Evolutionary conservation across 768 basidiomycete genomes (phyloP).

Genomic region (Postia placenta): DNA sequence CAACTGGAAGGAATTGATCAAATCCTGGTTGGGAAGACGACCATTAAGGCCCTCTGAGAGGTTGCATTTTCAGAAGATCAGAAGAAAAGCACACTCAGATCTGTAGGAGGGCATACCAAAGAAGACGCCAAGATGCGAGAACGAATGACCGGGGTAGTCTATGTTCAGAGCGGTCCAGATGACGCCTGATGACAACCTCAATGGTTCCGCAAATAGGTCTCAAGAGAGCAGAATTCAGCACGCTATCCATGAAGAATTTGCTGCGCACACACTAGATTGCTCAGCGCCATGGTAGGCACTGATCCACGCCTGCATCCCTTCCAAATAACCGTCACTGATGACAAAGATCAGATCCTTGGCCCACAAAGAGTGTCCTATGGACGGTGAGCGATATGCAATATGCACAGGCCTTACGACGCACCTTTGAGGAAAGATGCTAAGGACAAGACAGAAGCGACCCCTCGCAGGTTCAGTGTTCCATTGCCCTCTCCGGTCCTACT

Average conservation of each 20-base stretch:
- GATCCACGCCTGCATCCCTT: slow-evolving; percentile 93
- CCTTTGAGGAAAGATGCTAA: slow-evolving; percentile 83
- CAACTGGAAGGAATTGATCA: slow-evolving; percentile 73
- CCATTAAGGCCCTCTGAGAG: slow-evolving; percentile 88
- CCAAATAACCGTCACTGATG: slow-evolving; percentile 80
- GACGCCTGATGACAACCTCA: slow-evolving; percentile 71
- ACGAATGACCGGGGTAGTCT: slow-evolving; percentile 96
- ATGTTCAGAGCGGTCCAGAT: slow-evolving; percentile 95
- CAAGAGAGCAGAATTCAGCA: neutral
- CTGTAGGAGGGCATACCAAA: slow-evolving; percentile 52
- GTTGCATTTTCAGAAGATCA: slow-evolving; percentile 1
- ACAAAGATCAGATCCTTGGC: slow-evolving; percentile 92
- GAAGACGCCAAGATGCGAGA: slow-evolving; percentile 93
- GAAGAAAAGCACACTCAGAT: too few relatives aligned
- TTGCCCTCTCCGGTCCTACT: slow-evolving; percentile 57
- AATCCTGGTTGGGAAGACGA: slow-evolving; percentile 91
- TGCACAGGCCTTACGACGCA: slow-evolving; percentile 27
- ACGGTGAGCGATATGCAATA: neutral
- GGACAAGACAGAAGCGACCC: slow-evolving; percentile 78
- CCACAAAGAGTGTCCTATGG: slow-evolving; percentile 81
- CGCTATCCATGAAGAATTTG: neutral
- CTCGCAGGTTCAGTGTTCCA: slow-evolving; percentile 71
- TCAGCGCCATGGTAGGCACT: slow-evolving; percentile 69
- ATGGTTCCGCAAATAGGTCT: slow-evolving; percentile 64
- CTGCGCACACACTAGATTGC: slow-evolving; percentile 50